Evolutionary conservation across 1,139 yeast genomes (phyloP).

Genomic region (Candida smagusa): DNA sequence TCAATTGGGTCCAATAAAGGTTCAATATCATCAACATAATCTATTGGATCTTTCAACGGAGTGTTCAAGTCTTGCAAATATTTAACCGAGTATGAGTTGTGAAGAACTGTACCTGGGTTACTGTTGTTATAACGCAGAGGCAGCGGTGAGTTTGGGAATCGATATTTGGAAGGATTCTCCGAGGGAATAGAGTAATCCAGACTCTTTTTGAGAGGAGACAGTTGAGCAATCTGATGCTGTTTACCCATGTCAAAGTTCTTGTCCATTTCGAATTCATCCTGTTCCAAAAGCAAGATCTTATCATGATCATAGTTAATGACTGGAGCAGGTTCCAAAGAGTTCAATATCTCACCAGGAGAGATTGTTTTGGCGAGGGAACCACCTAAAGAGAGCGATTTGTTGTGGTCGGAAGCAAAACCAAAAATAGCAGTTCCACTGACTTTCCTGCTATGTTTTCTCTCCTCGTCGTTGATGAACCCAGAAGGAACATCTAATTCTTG

Average conservation of each 20-base stretch:
- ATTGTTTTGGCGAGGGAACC: slow-evolving; percentile 28
- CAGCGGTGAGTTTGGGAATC: slow-evolving; percentile 46
- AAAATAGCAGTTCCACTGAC: slow-evolving; percentile 64
- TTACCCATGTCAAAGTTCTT: slow-evolving; percentile 8
- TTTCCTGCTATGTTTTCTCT: slow-evolving; percentile 32
- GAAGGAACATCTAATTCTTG: slow-evolving; percentile 54
- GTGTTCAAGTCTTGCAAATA: slow-evolving; percentile 38
- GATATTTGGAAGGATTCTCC: slow-evolving; percentile 41
- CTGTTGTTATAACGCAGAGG: slow-evolving; percentile 13
- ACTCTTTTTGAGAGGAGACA: slow-evolving; percentile 9
- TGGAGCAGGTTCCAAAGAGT: slow-evolving; percentile 11
- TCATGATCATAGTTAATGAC: slow-evolving; percentile 19
- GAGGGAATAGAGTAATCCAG: slow-evolving; percentile 17
- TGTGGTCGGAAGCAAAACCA: slow-evolving; percentile 52
- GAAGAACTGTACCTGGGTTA: slow-evolving; percentile 8
- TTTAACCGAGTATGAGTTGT: slow-evolving; percentile 33
- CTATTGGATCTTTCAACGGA: slow-evolving; percentile 13
- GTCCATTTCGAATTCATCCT: slow-evolving; percentile 25
- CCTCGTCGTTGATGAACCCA: slow-evolving; percentile 11
- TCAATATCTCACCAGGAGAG: slow-evolving; percentile 36
- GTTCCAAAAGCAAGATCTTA: slow-evolving; percentile 22
- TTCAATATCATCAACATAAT: slow-evolving; percentile 43
- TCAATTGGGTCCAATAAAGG: slow-evolving; percentile 24
- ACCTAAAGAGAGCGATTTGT: slow-evolving; percentile 46
- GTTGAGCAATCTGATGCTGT: slow-evolving; percentile 10